Evolutionary conservation across 345 rosid genomes (phyloP).

Genomic region (Brassica juncea): DNA sequence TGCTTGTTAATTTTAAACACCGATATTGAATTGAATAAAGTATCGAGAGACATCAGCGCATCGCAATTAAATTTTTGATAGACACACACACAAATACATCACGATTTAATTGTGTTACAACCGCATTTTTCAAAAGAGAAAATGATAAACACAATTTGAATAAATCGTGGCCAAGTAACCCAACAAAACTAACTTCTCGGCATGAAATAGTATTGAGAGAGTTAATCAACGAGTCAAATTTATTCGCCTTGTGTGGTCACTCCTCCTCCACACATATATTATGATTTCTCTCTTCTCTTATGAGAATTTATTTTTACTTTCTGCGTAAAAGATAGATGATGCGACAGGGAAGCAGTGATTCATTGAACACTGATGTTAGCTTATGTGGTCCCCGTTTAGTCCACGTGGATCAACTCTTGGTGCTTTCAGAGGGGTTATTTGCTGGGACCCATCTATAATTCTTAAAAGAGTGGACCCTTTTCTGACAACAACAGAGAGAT

Average conservation of each 20-base stretch:
- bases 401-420: conserved; percentile 32
- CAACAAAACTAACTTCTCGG: conserved; percentile 10
- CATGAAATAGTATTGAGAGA: conserved; percentile 5
- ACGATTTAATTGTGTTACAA: neutral
- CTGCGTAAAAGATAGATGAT: conserved; percentile 34
- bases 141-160: neutral
- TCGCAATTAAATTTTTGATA: neutral
- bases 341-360: conserved; percentile 34
- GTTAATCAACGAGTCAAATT: conserved; percentile 12
- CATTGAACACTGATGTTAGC: conserved; percentile 31
- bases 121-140: neutral
- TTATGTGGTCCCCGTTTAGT: conserved; percentile 19
- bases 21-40: neutral
- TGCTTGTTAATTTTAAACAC: neutral
- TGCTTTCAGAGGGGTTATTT: conserved; percentile 12
- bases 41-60: neutral
- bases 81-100: conserved; percentile 1
- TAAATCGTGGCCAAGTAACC: neutral
- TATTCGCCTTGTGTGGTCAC: conserved; percentile 27
- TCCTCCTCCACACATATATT: conserved; percentile 17
- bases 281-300: conserved; percentile 23
- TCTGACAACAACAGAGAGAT: conserved; percentile 36
- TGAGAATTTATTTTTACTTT: conserved; percentile 6
- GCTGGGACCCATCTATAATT: conserved; percentile 33
- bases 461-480: conserved; percentile 20